Evolutionary conservation across 495 filamentous ascomycete genomes (phyloP).

Genomic region (Neurospora sp.): DNA sequence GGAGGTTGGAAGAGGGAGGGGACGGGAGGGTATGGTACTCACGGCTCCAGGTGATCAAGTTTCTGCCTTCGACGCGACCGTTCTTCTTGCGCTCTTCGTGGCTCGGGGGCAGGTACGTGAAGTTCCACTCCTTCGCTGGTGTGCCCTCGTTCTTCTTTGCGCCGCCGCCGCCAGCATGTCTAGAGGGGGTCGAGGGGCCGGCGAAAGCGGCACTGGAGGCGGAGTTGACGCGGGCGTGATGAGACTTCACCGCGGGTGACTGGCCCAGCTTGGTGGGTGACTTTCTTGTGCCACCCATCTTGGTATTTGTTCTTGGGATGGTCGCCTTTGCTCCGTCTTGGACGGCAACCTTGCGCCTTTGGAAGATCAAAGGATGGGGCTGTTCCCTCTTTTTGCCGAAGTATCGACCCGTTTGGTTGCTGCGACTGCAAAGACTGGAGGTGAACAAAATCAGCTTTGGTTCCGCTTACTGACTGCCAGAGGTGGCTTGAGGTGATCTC

Average conservation of each 20-base stretch:
- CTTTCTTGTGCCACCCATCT: neutral
- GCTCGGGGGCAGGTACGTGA: conserved; percentile 1
- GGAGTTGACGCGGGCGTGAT: neutral
- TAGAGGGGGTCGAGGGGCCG: neutral
- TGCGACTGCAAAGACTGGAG: neutral
- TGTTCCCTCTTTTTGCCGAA: neutral
- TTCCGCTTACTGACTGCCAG: neutral
- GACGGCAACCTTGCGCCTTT: neutral
- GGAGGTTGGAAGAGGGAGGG: too few species aligned
- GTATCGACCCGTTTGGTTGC: neutral
- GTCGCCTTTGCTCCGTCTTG: neutral
- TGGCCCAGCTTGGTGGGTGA: neutral
- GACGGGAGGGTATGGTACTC: conserved; percentile 5
- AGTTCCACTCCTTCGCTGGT: conserved; percentile 3
- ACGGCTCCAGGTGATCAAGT: conserved; percentile 25
- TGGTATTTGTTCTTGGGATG: neutral
- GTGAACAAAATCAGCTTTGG: neutral
- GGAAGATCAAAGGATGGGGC: neutral
- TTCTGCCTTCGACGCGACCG: conserved; percentile 20
- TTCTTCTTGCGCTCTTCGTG: conserved; percentile 9
- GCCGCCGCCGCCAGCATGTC: neutral
- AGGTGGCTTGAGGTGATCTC: neutral
- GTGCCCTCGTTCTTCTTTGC: conserved; percentile 1
- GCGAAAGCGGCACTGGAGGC: neutral
- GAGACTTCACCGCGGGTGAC: neutral